A percentile compares a stretch with the other conserved stretches of the same genome.
phyloP scores from a whole-genome alignment of 768 basidiomycete species.

The Paxillus involutus region DNA sequence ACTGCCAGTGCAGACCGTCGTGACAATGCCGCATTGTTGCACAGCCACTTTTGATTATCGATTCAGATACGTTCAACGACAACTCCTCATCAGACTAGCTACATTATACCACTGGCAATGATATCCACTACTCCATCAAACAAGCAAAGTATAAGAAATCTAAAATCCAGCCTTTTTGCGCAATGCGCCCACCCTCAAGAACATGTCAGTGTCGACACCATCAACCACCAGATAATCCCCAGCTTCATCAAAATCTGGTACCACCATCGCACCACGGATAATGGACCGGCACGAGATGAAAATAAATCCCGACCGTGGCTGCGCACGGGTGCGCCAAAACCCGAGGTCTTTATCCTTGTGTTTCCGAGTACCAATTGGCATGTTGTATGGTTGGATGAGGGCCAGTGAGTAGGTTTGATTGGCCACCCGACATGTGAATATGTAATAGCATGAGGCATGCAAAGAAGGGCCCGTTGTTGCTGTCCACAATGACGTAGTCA shows the following conservation, averaged over 20 bases:
- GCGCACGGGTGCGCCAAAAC: slow-evolving; percentile 14
- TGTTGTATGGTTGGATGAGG: slow-evolving; percentile 21
- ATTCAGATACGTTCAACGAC: too few relatives aligned
- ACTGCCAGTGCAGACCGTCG: too few relatives aligned
- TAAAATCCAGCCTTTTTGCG: too few relatives aligned
- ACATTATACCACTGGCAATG: too few relatives aligned
- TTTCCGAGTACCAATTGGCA: background rate
- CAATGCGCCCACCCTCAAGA: slow-evolving; percentile 1
- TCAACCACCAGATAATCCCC: slow-evolving; percentile 30
- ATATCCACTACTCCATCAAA: too few relatives aligned
- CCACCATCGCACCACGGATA: slow-evolving; percentile 24
- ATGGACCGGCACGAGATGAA: slow-evolving; percentile 31
- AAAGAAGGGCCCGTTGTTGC: slow-evolving; percentile 10
- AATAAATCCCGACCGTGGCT: slow-evolving; percentile 1
- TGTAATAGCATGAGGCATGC: slow-evolving; percentile 17
- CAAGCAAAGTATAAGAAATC: too few relatives aligned
- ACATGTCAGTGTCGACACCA: slow-evolving; percentile 30
- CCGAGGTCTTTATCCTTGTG: slow-evolving; percentile 23
- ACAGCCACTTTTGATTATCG: too few relatives aligned
- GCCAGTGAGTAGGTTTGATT: slow-evolving; percentile 9
- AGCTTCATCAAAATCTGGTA: slow-evolving; percentile 11
- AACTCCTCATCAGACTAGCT: too few relatives aligned
- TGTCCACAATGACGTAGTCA: slow-evolving; percentile 28
- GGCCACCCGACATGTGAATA: slow-evolving; percentile 16
- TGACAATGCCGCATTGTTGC: too few relatives aligned